A percentile compares a stretch with the other conserved stretches of the same genome.
phyloP scores from a whole-genome alignment of 176 grass and related monocot genomes.

The Typha latifolia region DNA sequence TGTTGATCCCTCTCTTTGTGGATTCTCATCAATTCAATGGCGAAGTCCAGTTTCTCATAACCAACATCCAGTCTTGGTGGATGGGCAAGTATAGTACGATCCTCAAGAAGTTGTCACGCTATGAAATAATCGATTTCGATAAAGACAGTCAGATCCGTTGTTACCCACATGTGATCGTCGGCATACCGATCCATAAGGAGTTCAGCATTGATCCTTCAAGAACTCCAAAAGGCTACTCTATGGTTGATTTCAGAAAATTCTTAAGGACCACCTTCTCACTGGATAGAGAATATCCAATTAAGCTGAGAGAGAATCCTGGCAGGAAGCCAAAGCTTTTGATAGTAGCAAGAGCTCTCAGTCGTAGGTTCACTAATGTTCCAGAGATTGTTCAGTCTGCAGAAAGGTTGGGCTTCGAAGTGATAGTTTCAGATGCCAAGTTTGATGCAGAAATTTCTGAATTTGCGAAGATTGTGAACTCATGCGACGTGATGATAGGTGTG shows the following conservation, averaged over 20 bases:
- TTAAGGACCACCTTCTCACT: conserved; percentile 40
- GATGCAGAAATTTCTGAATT: conserved; percentile 36
- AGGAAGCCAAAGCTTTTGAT: conserved; percentile 38
- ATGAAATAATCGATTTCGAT: conserved; percentile 49
- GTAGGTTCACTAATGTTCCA: conserved; percentile 47
- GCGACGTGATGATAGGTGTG: conserved; percentile 70
- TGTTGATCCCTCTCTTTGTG: conserved; percentile 56
- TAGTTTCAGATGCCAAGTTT: conserved; percentile 30
- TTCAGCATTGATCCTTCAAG: conserved; percentile 46
- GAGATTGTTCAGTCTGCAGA: conserved; percentile 25
- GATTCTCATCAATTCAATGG: conserved; percentile 35
- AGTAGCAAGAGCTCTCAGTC: conserved; percentile 30
- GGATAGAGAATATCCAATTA: conserved; percentile 5
- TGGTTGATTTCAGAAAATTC: conserved; percentile 51
- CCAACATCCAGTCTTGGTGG: conserved; percentile 52
- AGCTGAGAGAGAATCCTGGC: neutral
- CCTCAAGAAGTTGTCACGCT: conserved; percentile 34
- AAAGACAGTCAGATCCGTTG: conserved; percentile 36
- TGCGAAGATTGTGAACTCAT: conserved; percentile 45
- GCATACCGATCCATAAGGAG: conserved; percentile 58
- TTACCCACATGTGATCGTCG: conserved; percentile 44
- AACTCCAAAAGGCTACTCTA: conserved; percentile 33
- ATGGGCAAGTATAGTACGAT: conserved; percentile 44
- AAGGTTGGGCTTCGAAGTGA: conserved; percentile 37
- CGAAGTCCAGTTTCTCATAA: conserved; percentile 59